Evolutionary conservation across 345 rosid genomes (phyloP).

Genomic region (Ceriops decandra): DNA sequence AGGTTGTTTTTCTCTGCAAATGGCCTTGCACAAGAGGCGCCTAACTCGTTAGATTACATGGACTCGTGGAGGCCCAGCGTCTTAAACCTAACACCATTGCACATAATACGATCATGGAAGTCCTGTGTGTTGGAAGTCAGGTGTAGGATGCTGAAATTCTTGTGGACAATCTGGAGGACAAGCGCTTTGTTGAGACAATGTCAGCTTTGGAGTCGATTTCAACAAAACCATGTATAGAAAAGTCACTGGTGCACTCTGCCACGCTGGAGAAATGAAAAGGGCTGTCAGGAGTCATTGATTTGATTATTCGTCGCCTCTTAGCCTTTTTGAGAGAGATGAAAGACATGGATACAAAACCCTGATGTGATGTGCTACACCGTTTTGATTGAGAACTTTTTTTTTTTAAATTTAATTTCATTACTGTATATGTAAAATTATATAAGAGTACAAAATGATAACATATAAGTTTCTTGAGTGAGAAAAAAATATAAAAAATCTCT

Average conservation of each 20-base stretch:
- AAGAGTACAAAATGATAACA: no score
- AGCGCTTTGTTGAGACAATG: constrained; percentile 42
- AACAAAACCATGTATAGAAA: constrained; percentile 39
- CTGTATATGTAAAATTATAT: no score
- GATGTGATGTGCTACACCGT: constrained; percentile 58
- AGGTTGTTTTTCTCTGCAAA: constrained; percentile 44
- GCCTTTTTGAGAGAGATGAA: constrained; percentile 38
- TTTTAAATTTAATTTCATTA: no score
- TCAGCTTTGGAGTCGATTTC: constrained; percentile 32
- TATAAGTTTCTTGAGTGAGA: no score
- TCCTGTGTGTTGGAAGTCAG: constrained; percentile 57
- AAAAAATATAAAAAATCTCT: no score
- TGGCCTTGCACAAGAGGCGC: constrained; percentile 43
- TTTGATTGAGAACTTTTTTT: constrained; percentile 34
- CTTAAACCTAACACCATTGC: constrained; percentile 41
- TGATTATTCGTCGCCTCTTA: constrained; percentile 36
- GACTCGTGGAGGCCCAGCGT: constrained; percentile 26
- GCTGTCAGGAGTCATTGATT: constrained; percentile 45
- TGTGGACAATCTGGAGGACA: constrained; percentile 30
- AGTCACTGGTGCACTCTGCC: constrained; percentile 43
- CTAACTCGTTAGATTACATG: constrained; percentile 33
- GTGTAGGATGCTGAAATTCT: constrained; percentile 58
- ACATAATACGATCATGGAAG: constrained; percentile 56
- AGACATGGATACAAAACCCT: constrained; percentile 32
- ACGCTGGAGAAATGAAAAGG: constrained; percentile 33